These are phyloP conservation scores for Effrenium voratum DNA, from an alignment of 73 alveolate species.

Conservation along the genomic window DNA sequence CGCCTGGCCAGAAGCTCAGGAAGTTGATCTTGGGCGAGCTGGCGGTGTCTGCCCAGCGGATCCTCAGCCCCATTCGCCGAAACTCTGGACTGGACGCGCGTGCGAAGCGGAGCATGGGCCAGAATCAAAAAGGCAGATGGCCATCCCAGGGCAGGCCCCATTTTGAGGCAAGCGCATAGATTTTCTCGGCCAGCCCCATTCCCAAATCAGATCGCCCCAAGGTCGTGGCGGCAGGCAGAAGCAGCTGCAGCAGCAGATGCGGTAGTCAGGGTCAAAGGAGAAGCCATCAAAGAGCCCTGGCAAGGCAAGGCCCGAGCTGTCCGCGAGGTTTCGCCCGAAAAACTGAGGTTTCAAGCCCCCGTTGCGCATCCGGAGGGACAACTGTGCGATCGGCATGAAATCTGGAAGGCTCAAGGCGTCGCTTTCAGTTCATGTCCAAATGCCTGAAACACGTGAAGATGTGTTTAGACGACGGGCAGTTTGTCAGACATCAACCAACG, in stretches of 20 bases:
- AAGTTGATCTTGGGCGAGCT: slow-evolving; percentile 91
- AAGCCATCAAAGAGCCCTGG: slow-evolving; percentile 60
- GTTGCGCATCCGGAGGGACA: too few relatives aligned
- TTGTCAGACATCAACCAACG: too few relatives aligned
- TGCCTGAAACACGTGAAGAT: too few relatives aligned
- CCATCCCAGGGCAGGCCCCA: background rate
- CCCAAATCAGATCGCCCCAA: background rate
- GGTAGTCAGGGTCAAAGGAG: slow-evolving; percentile 68
- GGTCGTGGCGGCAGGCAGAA: slow-evolving; percentile 61
- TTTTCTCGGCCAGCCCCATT: background rate
- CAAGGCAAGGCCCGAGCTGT: background rate
- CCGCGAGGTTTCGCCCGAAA: background rate
- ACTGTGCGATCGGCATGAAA: too few relatives aligned
- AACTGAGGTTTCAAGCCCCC: background rate
- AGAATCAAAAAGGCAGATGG: background rate
- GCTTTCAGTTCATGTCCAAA: too few relatives aligned
- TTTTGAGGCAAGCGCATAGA: background rate
- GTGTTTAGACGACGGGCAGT: too few relatives aligned
- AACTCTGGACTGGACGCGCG: background rate
- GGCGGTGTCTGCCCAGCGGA: slow-evolving; percentile 94
- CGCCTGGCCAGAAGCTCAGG: slow-evolving; percentile 77
- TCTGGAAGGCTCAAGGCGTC: too few relatives aligned
- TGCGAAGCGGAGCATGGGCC: too few relatives aligned
- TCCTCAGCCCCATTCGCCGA: background rate
- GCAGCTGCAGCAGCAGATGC: slow-evolving; percentile 61